These are phyloP conservation scores for Arachnomyces sp. DNA, from an alignment of 2,329 filamentous ascomycete genomes.

Conservation along the genomic window DNA sequence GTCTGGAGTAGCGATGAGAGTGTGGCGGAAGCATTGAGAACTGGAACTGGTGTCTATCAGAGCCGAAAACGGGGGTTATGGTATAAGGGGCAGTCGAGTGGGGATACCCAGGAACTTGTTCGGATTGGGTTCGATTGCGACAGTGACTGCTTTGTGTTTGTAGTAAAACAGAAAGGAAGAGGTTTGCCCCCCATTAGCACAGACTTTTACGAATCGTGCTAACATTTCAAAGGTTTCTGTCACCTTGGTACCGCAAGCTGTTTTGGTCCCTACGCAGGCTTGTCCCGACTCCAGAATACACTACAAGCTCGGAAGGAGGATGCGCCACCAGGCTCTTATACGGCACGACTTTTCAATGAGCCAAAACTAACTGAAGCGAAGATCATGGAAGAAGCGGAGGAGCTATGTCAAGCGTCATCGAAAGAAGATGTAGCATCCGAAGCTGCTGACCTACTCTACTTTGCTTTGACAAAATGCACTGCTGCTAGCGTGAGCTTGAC, in stretches of 20 bases:
- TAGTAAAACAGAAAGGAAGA: slow-evolving; percentile 79
- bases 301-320: slow-evolving; percentile 72
- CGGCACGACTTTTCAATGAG: slow-evolving; percentile 84
- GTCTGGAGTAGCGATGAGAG: slow-evolving; percentile 94
- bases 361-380: slow-evolving; percentile 84
- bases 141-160: slow-evolving; percentile 82
- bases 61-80: slow-evolving; percentile 91
- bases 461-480: slow-evolving; percentile 84
- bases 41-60: slow-evolving; percentile 81
- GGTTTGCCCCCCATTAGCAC: slow-evolving; percentile 33
- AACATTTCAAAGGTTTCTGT: slow-evolving; percentile 60
- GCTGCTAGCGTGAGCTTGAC: slow-evolving; percentile 75
- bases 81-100: slow-evolving; percentile 93
- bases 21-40: slow-evolving; percentile 75
- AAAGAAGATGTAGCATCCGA: slow-evolving; percentile 86
- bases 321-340: slow-evolving; percentile 86
- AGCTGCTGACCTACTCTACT: slow-evolving; percentile 91
- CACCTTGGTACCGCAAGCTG: slow-evolving; percentile 88
- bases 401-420: slow-evolving; percentile 78
- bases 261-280: slow-evolving; percentile 76
- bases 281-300: slow-evolving; percentile 81
- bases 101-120: slow-evolving; percentile 84
- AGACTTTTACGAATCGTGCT: slow-evolving; percentile 3
- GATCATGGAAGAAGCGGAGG: slow-evolving; percentile 97
- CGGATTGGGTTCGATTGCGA: slow-evolving; percentile 86